phyloP scores from a whole-genome alignment of 129 eudicot species.

The Dittrichia graveolens region DNA sequence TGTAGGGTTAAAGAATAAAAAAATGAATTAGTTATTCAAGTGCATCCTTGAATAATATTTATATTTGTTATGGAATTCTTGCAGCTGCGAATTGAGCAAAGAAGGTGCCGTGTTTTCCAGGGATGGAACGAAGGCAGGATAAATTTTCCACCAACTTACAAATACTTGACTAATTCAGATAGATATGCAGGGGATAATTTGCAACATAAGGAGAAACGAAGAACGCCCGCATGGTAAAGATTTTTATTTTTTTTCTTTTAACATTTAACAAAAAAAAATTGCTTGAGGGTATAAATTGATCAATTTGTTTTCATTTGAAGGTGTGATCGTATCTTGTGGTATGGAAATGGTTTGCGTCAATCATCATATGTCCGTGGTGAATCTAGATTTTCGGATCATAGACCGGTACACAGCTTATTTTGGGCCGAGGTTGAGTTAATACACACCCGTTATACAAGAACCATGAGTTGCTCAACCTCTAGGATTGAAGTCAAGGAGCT shows the following conservation, averaged over 20 bases:
- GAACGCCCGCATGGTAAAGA: constrained; percentile 97
- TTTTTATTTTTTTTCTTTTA: neutral
- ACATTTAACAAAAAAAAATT: neutral
- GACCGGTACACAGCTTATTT: constrained; percentile 85
- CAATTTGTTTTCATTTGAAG: constrained; percentile 36
- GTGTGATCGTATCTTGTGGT: constrained; percentile 97
- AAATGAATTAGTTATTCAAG: no score
- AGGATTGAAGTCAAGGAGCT: constrained; percentile 83
- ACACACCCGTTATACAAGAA: constrained; percentile 66
- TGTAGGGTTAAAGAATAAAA: no score
- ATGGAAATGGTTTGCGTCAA: constrained; percentile 89
- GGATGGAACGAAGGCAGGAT: constrained; percentile 95
- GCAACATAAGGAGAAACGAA: constrained; percentile 81
- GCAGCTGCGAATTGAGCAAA: constrained; percentile 89
- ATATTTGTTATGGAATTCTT: neutral
- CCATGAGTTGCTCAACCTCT: constrained; percentile 81
- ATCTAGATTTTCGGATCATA: constrained; percentile 86
- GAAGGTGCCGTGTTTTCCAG: constrained; percentile 79
- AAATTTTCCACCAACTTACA: constrained; percentile 97
- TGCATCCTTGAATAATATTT: no score
- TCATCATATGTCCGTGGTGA: constrained; percentile 92
- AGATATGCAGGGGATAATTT: constrained; percentile 84
- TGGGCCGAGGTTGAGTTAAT: constrained; percentile 90
- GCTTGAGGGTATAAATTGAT: neutral
- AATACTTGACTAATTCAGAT: constrained; percentile 85